phyloP scores from a whole-genome alignment of 2,329 filamentous ascomycete genomes.

The Fusarium algeriense region DNA sequence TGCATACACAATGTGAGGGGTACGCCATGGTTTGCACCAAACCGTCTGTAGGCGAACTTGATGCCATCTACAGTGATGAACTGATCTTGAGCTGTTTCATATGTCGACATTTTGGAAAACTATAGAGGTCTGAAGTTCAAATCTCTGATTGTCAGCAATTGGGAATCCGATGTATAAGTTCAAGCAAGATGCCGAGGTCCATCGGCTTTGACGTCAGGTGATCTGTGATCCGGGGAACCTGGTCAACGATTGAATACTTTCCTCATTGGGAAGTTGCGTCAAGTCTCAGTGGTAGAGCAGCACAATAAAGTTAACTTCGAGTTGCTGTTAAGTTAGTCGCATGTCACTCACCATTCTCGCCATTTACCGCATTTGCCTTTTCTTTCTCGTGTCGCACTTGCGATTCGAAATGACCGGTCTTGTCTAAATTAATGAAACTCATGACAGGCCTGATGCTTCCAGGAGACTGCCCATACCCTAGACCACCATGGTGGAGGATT shows the following conservation, averaged over 20 bases:
- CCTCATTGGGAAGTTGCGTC: conserved; percentile 2
- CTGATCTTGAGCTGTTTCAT: conserved; percentile 47
- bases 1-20: conserved; percentile 51
- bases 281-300: neutral
- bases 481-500: no score
- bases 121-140: neutral
- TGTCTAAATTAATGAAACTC: no score
- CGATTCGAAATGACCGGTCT: no score
- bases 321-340: neutral
- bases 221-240: conserved; percentile 22
- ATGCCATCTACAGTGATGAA: conserved; percentile 49
- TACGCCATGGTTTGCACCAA: conserved; percentile 48
- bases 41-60: conserved; percentile 50
- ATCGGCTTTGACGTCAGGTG: conserved; percentile 32
- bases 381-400: no score
- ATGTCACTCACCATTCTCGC: neutral
- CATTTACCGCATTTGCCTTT: no score
- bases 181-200: conserved; percentile 28
- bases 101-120: conserved; percentile 46
- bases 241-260: neutral
- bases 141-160: neutral
- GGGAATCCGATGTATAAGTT: neutral
- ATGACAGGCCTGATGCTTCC: no score
- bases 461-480: no score
- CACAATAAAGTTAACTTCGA: neutral